These are phyloP conservation scores for Phytophthora crassamura DNA, from an alignment of 352 stramenopile genomes.

Conservation along the genomic window DNA sequence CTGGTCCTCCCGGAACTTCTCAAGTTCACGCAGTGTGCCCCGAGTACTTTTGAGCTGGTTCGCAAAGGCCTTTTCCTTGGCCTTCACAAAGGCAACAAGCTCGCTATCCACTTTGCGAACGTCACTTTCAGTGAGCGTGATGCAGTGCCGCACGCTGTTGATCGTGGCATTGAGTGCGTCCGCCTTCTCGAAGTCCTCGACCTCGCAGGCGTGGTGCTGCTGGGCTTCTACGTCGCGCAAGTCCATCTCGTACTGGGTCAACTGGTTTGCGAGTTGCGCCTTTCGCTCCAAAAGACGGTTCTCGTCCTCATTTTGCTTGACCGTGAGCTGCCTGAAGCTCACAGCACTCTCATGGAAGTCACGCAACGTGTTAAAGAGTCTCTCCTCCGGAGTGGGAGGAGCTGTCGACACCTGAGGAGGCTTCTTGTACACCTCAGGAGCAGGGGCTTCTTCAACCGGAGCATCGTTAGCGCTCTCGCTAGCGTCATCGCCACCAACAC, in stretches of 20 bases:
- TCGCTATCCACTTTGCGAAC: slow-evolving; percentile 82
- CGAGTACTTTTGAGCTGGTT: slow-evolving; percentile 81
- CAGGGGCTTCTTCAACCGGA: slow-evolving; percentile 20
- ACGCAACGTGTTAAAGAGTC: slow-evolving; percentile 66
- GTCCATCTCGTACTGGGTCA: slow-evolving; percentile 86
- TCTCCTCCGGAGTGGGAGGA: slow-evolving; percentile 65
- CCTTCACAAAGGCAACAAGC: slow-evolving; percentile 69
- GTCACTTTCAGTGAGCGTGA: slow-evolving; percentile 83
- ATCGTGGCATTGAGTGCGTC: slow-evolving; percentile 84
- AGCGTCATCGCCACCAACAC: slow-evolving; percentile 24
- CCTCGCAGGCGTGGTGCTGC: slow-evolving; percentile 79
- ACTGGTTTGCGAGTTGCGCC: slow-evolving; percentile 61
- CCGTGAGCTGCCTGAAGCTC: slow-evolving; percentile 64
- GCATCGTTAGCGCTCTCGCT: slow-evolving; percentile 18
- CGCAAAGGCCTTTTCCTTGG: slow-evolving; percentile 80
- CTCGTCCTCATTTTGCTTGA: slow-evolving; percentile 82
- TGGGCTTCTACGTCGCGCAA: slow-evolving; percentile 80
- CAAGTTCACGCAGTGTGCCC: slow-evolving; percentile 70
- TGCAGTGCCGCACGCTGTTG: slow-evolving; percentile 82
- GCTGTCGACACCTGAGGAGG: slow-evolving; percentile 28
- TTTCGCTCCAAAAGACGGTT: slow-evolving; percentile 76
- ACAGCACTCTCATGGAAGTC: slow-evolving; percentile 81
- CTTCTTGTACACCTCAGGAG: slow-evolving; percentile 36
- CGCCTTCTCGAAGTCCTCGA: slow-evolving; percentile 88
- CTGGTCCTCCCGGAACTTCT: slow-evolving; percentile 83